A percentile compares a stretch with the other conserved stretches of the same genome.
phyloP scores from a whole-genome alignment of 768 basidiomycete species.

The Phaeotremella skinneri region DNA sequence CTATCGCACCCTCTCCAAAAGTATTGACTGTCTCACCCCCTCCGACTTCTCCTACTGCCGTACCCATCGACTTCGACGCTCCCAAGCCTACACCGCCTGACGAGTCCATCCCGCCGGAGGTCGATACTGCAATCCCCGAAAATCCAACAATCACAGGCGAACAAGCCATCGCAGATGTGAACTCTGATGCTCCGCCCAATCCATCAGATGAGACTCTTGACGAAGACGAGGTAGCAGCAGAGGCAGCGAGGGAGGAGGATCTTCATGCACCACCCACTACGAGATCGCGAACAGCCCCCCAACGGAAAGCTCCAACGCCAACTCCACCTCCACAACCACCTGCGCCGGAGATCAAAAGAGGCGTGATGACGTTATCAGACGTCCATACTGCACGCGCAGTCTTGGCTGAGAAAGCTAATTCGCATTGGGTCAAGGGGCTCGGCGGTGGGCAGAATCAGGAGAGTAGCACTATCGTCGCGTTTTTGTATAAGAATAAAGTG shows the following conservation, averaged over 20 bases:
- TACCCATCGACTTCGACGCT: conserved; percentile 2
- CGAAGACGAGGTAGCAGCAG: background rate
- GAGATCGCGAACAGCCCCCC: conserved; percentile 37
- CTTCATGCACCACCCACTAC: conserved; percentile 25
- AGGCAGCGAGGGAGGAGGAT: conserved; percentile 7
- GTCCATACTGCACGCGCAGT: conserved; percentile 38
- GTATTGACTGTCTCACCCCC: conserved; percentile 4
- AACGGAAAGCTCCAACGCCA: conserved; percentile 23
- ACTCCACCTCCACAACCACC: conserved; percentile 16
- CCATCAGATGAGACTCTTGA: background rate
- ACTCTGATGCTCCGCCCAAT: too few species aligned
- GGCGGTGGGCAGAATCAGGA: conserved; percentile 49
- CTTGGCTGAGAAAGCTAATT: conserved; percentile 45
- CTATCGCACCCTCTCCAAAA: background rate
- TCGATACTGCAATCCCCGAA: too few species aligned
- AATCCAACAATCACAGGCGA: too few species aligned
- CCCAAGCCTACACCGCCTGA: background rate
- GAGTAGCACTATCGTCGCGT: conserved; percentile 45
- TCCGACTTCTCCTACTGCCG: background rate
- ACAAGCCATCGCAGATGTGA: too few species aligned
- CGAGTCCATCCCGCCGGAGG: too few species aligned
- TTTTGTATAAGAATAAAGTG: conserved; percentile 47
- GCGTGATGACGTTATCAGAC: conserved; percentile 43
- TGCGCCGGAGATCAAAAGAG: conserved; percentile 18
- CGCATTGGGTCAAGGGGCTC: conserved; percentile 45